Conservation (phyloP, 352 stramenopile species). For the Pythium sukuiense region DNA sequence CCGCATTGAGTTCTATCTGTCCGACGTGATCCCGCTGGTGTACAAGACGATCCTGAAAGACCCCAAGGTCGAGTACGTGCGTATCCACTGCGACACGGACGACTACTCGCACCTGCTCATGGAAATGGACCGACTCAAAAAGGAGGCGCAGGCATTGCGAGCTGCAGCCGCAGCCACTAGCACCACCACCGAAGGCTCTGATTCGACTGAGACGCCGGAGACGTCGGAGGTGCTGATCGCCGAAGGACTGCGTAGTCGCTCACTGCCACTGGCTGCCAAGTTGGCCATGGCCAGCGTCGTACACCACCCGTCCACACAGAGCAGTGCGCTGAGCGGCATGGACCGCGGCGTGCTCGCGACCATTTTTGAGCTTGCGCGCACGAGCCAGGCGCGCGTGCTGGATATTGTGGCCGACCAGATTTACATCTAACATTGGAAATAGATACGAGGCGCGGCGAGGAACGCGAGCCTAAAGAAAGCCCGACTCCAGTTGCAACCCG, state of each 20-base stretch:
- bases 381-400: neutral
- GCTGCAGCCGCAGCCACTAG: neutral
- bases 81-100: constrained; percentile 6
- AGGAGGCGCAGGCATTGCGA: neutral
- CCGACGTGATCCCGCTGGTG: neutral
- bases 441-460: too few species aligned
- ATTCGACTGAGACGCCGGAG: neutral
- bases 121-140: neutral
- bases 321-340: neutral
- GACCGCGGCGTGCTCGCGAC: neutral
- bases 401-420: neutral
- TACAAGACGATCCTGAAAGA: neutral
- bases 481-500: too few species aligned
- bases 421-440: neutral
- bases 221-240: neutral
- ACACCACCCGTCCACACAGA: neutral
- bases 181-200: neutral
- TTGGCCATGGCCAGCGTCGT: neutral
- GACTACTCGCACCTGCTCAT: neutral
- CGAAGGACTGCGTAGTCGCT: neutral
- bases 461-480: too few species aligned
- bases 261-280: neutral
- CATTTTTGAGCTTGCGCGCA: neutral
- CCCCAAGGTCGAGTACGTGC: constrained; percentile 13
- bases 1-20: neutral